Base-by-base conservation (phyloP, 148 eudicot genomes). In the Fagopyrum homotropicum region DNA sequence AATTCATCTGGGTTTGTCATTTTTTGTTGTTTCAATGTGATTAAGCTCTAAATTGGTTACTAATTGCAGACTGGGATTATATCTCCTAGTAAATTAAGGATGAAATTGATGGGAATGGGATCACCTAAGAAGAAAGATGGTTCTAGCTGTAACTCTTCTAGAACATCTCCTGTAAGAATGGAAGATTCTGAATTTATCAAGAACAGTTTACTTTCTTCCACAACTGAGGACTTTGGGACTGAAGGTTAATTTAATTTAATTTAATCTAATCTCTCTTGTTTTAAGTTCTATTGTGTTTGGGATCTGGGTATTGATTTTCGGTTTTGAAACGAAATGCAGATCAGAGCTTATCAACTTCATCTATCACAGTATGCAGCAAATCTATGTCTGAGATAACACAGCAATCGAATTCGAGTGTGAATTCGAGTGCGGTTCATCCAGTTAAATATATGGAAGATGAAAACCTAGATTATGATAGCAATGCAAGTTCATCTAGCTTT, bases 401-500 rank as follows among this genome's bases (percentile, higher is more conserved):
- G 5, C 59, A 54, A 78, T 80, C 77, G 80, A 83, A 73, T 72
- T 82, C 17, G 91, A 87, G 17, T 50, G 80, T 40, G 75, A 85
- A 84, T 82, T 91, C 89, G 17, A 91, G 98, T 80, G 85, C 98
- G 5, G 89, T 94, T 50, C 93, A 91, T 77, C 93, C 97, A 0
- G n/a, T 89, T 19, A 86, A 89, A 74, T 52, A 81, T 46, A 30
- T 52, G 17, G 97, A 94, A 43, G 97, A 94, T 48, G 98, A 94
- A 30, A 89, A 87, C 83, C 90, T 87, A 15, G 98, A 94, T 81
- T 94, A 94, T 82, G 98, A 94, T 68, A 94, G 98, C 79, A 94
- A 90, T 87, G 96, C 96, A 47, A 88, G 96, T 75, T 90, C 98
- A 15, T 94, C 98, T 9, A 94, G 97, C 89, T 94, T 94, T 43